Conservation (phyloP, 257 asterid species). For the Ilex asprella region DNA sequence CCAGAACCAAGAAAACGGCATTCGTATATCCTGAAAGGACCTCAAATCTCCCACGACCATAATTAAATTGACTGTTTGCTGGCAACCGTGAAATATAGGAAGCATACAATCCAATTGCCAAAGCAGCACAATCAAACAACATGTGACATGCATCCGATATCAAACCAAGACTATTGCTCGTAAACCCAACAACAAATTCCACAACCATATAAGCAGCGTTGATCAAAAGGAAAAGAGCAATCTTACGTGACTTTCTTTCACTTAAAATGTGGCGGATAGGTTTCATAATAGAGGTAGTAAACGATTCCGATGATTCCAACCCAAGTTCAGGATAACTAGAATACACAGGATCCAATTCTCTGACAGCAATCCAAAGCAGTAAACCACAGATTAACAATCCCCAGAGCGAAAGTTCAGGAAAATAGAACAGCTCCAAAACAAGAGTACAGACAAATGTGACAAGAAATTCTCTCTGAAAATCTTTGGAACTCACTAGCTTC, state of each 20-base stretch:
- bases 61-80: conserved; percentile 71
- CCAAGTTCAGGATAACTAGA: conserved; percentile 60
- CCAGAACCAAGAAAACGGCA: conserved; percentile 87
- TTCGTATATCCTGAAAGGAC: conserved; percentile 88
- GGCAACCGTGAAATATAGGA: conserved; percentile 92
- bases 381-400: conserved; percentile 78
- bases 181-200: conserved; percentile 84
- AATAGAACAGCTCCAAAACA: conserved; percentile 73
- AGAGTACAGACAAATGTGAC: conserved; percentile 66
- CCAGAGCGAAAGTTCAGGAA: conserved; percentile 81
- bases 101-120: conserved; percentile 90
- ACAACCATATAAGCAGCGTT: conserved; percentile 93
- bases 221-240: conserved; percentile 79
- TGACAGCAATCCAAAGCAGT: conserved; percentile 64
- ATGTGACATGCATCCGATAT: conserved; percentile 98
- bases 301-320: conserved; percentile 49
- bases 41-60: conserved; percentile 98
- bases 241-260: conserved; percentile 85
- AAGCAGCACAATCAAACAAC: conserved; percentile 98
- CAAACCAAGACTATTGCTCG: conserved; percentile 98
- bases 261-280: conserved; percentile 80
- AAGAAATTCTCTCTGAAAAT: conserved; percentile 61
- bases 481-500: conserved; percentile 45
- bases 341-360: conserved; percentile 51
- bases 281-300: conserved; percentile 52